Evolutionary conservation across 2,329 filamentous ascomycete species (phyloP).

Genomic region (Penicillium olsonii): DNA sequence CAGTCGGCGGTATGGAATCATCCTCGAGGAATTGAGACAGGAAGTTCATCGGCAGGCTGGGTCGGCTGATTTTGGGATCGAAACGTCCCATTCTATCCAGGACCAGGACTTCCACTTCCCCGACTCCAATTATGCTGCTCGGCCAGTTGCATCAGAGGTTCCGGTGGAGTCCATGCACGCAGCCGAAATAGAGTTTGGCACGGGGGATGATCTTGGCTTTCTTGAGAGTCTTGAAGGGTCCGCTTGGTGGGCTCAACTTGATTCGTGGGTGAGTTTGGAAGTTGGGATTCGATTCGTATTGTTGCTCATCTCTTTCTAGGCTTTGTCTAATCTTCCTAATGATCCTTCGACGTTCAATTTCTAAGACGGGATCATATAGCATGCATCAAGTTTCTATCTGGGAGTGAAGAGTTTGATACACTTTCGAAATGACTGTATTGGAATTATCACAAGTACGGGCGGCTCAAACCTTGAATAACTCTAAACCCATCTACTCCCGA

Average conservation of each 20-base stretch:
- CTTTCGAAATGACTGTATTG: not conserved
- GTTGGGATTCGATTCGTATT: not conserved
- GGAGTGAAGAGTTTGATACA: not conserved
- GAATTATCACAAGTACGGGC: no score
- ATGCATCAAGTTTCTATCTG: no score
- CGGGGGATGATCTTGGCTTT: slow-evolving; percentile 29
- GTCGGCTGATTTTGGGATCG: slow-evolving; percentile 9
- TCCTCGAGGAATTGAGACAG: slow-evolving; percentile 48
- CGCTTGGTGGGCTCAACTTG: slow-evolving; percentile 41
- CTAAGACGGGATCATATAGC: slow-evolving; percentile 1
- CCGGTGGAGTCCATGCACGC: slow-evolving; percentile 22
- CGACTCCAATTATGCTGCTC: not conserved
- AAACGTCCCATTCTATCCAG: not conserved
- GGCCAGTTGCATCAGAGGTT: slow-evolving; percentile 13
- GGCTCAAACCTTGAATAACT: not conserved
- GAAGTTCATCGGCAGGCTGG: slow-evolving; percentile 43
- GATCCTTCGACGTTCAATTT: slow-evolving; percentile 31
- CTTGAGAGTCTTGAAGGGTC: slow-evolving; percentile 40
- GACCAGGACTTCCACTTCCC: not conserved
- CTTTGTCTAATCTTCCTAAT: slow-evolving; percentile 35
- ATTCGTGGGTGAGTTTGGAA: slow-evolving; percentile 37
- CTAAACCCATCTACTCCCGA: not conserved
- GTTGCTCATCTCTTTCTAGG: slow-evolving; percentile 24
- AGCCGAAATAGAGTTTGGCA: slow-evolving; percentile 19
- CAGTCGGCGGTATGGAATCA: slow-evolving; percentile 51